Percentiles rank a stretch among this genome's conserved stretches.
Evolutionary conservation across 2,329 filamentous ascomycete species (phyloP).

Genomic region (Arthrobotrys iridis): DNA sequence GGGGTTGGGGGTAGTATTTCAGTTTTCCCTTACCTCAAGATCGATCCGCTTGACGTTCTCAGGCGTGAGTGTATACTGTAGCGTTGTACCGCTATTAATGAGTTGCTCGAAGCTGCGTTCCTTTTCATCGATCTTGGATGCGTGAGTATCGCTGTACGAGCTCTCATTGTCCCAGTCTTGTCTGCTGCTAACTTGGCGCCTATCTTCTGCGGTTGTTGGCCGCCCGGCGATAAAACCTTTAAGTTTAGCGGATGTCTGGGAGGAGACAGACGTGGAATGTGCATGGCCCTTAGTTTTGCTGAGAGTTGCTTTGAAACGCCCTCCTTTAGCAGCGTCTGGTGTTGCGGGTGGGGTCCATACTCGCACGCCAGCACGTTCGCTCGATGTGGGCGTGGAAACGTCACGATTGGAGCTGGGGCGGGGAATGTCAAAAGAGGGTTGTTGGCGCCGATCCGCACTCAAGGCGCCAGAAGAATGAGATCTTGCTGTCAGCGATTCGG

Average conservation of each 20-base stretch:
- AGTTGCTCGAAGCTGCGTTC: slow-evolving; percentile 79
- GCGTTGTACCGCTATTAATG: slow-evolving; percentile 82
- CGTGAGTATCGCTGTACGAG: slow-evolving; percentile 62
- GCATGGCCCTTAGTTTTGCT: slow-evolving; percentile 58
- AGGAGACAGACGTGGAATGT: slow-evolving; percentile 58
- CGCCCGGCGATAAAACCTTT: slow-evolving; percentile 62
- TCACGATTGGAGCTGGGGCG: slow-evolving; percentile 45
- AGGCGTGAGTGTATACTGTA: slow-evolving; percentile 83
- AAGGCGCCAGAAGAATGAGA: slow-evolving; percentile 38
- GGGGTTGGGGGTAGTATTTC: slow-evolving; percentile 17
- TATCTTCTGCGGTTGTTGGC: slow-evolving; percentile 51
- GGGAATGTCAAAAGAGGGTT: slow-evolving; percentile 40
- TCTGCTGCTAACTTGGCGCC: slow-evolving; percentile 33
- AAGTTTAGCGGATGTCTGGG: slow-evolving; percentile 60
- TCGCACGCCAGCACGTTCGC: slow-evolving; percentile 53
- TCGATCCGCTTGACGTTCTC: slow-evolving; percentile 80
- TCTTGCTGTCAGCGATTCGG: slow-evolving; percentile 31
- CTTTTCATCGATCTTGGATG: slow-evolving; percentile 65
- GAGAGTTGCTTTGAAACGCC: slow-evolving; percentile 56
- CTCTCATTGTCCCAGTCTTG: slow-evolving; percentile 67
- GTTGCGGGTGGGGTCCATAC: slow-evolving; percentile 58
- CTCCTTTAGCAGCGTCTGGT: slow-evolving; percentile 56
- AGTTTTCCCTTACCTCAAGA: slow-evolving; percentile 62
- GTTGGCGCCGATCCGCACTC: slow-evolving; percentile 38
- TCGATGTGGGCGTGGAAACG: slow-evolving; percentile 29